Evolutionary conservation across 164 flowering plant species (phyloP).

Genomic region (Tetrastigma voinierianum): DNA sequence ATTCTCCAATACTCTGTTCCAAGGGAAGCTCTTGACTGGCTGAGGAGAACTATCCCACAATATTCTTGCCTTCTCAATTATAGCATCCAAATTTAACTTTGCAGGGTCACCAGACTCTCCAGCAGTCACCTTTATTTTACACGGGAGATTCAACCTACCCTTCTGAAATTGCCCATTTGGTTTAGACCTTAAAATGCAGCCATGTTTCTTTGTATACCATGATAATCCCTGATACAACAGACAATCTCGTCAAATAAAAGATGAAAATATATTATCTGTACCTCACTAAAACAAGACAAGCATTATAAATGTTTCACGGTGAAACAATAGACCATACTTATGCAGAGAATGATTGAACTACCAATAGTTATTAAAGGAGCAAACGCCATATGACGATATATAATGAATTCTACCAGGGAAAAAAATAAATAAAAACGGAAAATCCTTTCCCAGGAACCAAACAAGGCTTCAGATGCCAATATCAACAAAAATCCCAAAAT

Average conservation of each 20-base stretch:
- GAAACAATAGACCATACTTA: no score
- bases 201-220: not conserved
- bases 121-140: constrained; percentile 46
- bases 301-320: no score
- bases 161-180: constrained; percentile 17
- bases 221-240: constrained; percentile 23
- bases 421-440: no score
- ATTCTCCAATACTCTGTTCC: constrained; percentile 51
- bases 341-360: no score
- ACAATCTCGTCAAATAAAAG: not conserved
- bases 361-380: no score
- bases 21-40: constrained; percentile 86
- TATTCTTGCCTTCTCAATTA: constrained; percentile 36
- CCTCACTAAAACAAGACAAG: no score
- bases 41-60: constrained; percentile 69
- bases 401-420: no score
- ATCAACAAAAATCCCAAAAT: not conserved
- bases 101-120: constrained; percentile 52
- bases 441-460: not conserved
- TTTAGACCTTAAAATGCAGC: constrained; percentile 18
- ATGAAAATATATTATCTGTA: not conserved
- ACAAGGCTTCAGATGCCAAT: not conserved
- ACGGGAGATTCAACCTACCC: constrained; percentile 16
- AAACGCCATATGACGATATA: no score
- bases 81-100: constrained; percentile 37